Conservation (phyloP, 1,284 basidiomycete species). For the Cryptococcus sp. region DNA sequence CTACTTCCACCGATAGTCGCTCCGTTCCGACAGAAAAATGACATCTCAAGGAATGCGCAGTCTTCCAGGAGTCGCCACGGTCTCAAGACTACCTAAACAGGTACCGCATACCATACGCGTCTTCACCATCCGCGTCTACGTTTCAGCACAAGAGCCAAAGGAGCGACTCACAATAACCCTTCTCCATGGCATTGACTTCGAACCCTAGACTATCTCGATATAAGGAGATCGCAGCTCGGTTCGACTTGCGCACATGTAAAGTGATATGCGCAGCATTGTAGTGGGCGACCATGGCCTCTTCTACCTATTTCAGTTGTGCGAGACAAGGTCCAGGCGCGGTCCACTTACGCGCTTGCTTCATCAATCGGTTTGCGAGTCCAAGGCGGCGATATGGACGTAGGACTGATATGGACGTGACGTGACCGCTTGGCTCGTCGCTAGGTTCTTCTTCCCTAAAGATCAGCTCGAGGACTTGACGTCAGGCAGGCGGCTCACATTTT, state of each 20-base stretch:
- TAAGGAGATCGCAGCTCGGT: conserved; percentile 73
- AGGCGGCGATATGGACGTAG: conserved; percentile 76
- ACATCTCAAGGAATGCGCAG: too few species aligned
- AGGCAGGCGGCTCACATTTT: conserved; percentile 65
- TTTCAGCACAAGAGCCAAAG: background rate
- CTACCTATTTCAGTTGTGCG: conserved; percentile 47
- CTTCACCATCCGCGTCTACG: conserved; percentile 85
- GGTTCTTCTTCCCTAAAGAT: conserved; percentile 65
- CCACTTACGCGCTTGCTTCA: conserved; percentile 74
- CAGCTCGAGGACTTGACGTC: background rate
- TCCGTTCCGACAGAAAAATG: too few species aligned
- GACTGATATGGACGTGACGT: conserved; percentile 89
- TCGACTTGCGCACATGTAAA: conserved; percentile 81
- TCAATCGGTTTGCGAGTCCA: conserved; percentile 80
- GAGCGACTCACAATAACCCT: conserved; percentile 68
- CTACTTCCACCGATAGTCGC: too few species aligned
- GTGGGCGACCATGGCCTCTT: conserved; percentile 79
- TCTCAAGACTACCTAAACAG: conserved; percentile 30
- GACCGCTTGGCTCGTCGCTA: conserved; percentile 63
- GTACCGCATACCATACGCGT: conserved; percentile 83
- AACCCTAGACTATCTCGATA: conserved; percentile 83
- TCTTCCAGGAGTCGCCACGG: too few species aligned
- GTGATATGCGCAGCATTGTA: conserved; percentile 74
- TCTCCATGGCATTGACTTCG: conserved; percentile 66
- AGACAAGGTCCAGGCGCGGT: background rate